Base-by-base conservation (phyloP, 1,284 basidiomycete genomes). In the Fomitopsis palustris region DNA sequence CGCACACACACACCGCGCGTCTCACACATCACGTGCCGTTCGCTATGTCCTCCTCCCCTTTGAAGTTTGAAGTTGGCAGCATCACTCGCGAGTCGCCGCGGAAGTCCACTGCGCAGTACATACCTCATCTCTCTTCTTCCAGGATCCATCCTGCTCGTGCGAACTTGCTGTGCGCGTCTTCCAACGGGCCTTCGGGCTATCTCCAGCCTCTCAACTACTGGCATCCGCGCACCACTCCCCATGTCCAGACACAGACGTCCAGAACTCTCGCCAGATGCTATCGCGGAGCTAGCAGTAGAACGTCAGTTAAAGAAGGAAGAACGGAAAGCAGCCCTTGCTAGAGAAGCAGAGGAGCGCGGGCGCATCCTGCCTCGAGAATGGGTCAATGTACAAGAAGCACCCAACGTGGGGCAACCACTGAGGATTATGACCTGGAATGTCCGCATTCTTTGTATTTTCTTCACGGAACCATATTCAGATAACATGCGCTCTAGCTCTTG, bases 391-490 rank as follows among this genome's bases (percentile, higher is more conserved):
- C 64, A 61, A 49, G 43, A 63, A 56, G 55, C 61, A 21, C 58
- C 59, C n/a, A 49, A 56, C 39, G 63, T 57, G 3, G 42, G 65
- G 19, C 38, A 54, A 1, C 29, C 57, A 5, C 69, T 84, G 57
- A 87, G 78, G 68, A 69, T 93, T 57, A 78, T 90, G 77, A 87
- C 87, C 14, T 93, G 90, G 90, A 93, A 93, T 77, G 89, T 92
- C 60, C 60, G 88, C 25, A 47, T 4, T 2, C 45, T 85, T 35
- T 31, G 61, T 65, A 60, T 29, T 42, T 53, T 56, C 54, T 45
- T 60, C 61, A 37, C 21, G 25, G 55, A 51, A 49, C n/a, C 41
- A 62, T 67, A 55, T 54, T 62, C 57, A 61, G 70, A 60, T 52
- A 53, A 8, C 25, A 41, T 54, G 27, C 62, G 56, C 43, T 56